phyloP scores from a whole-genome alignment of 2,329 filamentous ascomycete genomes.

The Trichoderma sp. region DNA sequence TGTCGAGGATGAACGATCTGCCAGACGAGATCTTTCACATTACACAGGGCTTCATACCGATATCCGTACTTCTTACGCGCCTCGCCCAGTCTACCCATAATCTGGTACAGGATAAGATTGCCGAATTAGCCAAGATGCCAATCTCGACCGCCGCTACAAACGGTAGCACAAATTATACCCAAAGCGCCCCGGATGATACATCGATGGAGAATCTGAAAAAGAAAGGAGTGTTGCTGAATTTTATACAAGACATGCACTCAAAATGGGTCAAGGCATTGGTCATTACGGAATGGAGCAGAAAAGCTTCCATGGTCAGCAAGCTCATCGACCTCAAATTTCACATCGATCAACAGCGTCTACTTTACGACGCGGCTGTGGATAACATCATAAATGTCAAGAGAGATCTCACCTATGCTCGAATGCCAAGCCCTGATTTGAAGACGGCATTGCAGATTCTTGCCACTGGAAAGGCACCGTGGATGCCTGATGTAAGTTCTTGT shows the following conservation, averaged over 20 bases:
- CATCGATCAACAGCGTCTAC: slow-evolving; percentile 64
- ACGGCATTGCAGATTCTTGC: slow-evolving; percentile 86
- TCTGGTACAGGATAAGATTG: slow-evolving; percentile 70
- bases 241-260: slow-evolving; percentile 76
- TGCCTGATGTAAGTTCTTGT: slow-evolving; percentile 69
- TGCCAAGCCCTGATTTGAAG: slow-evolving; percentile 88
- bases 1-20: slow-evolving; percentile 57
- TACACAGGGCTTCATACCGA: slow-evolving; percentile 73
- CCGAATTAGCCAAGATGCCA: slow-evolving; percentile 70
- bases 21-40: slow-evolving; percentile 71
- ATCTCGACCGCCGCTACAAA: slow-evolving; percentile 56
- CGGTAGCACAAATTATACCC: slow-evolving; percentile 47
- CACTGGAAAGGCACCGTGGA: slow-evolving; percentile 74
- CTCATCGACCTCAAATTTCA: slow-evolving; percentile 85
- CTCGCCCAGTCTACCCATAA: slow-evolving; percentile 84
- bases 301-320: slow-evolving; percentile 77
- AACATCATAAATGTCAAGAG: slow-evolving; percentile 73
- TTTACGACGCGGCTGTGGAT: slow-evolving; percentile 64
- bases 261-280: slow-evolving; percentile 94
- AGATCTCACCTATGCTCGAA: slow-evolving; percentile 70
- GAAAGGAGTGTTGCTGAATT: slow-evolving; percentile 74
- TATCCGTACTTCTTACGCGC: slow-evolving; percentile 75
- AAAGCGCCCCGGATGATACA: slow-evolving; percentile 54
- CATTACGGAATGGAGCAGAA: slow-evolving; percentile 85
- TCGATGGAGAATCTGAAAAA: slow-evolving; percentile 72